Conservation (phyloP, 176 grass and related monocot genomes). For the Eleusine indica region DNA sequence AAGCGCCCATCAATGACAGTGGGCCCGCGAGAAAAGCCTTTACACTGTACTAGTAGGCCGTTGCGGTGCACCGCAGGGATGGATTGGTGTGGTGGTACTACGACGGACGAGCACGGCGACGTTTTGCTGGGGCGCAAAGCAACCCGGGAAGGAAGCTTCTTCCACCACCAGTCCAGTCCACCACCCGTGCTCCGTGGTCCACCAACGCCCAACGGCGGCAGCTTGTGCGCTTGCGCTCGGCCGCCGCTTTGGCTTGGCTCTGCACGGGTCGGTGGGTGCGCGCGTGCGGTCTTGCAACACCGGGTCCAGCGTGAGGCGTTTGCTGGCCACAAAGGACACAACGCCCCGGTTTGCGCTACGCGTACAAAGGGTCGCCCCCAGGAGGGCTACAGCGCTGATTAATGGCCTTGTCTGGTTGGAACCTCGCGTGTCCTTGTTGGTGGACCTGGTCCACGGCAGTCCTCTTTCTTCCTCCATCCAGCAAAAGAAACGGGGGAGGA, state of each 20-base stretch:
- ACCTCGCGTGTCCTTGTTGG: neutral
- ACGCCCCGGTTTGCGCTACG: neutral
- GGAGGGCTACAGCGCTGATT: slow-evolving; percentile 13
- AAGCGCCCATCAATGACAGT: slow-evolving; percentile 25
- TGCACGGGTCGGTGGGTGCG: neutral
- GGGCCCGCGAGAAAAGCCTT: slow-evolving; percentile 8
- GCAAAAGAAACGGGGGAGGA: neutral
- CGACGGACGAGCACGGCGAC: neutral
- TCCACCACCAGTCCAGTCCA: neutral
- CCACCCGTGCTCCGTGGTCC: slow-evolving; percentile 24
- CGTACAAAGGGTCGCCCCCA: slow-evolving; percentile 11
- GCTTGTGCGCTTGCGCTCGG: neutral
- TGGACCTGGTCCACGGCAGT: slow-evolving; percentile 31
- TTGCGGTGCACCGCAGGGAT: slow-evolving; percentile 10
- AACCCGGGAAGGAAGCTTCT: neutral
- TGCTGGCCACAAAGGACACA: neutral
- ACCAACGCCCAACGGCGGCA: slow-evolving; percentile 2
- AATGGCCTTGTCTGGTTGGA: slow-evolving; percentile 26
- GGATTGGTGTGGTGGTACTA: slow-evolving; percentile 22
- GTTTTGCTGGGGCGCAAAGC: neutral
- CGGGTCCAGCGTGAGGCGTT: slow-evolving; percentile 16
- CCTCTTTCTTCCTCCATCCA: too few species aligned
- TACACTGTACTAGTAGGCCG: neutral
- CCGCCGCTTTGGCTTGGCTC: neutral
- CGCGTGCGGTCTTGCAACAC: neutral